A percentile compares a stretch with the other conserved stretches of the same genome.
These are phyloP conservation scores for Termitomyces sp. DNA, from an alignment of 768 basidiomycete genomes.

Conservation along the genomic window DNA sequence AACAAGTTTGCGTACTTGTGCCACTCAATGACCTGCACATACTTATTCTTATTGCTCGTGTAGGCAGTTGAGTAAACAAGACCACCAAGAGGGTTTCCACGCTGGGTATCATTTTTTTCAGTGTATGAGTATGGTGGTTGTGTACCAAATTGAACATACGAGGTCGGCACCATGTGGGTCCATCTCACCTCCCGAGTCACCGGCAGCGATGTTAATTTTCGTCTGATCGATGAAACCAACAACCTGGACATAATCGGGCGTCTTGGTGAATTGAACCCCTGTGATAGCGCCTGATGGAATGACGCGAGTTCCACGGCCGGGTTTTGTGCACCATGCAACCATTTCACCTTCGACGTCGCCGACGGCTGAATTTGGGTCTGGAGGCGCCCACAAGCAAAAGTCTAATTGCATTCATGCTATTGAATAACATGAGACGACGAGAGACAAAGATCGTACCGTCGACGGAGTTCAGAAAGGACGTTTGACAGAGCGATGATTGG, in stretches of 20 bases:
- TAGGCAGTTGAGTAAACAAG: constrained; percentile 13
- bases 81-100: constrained; percentile 20
- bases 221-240: constrained; percentile 56
- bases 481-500: constrained; percentile 54
- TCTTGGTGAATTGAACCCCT: constrained; percentile 38
- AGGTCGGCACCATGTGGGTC: constrained; percentile 51
- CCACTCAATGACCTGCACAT: constrained; percentile 16
- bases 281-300: constrained; percentile 38
- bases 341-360: constrained; percentile 63
- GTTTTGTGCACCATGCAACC: constrained; percentile 73
- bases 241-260: constrained; percentile 57
- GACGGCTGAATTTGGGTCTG: constrained; percentile 45
- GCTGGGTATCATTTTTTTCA: neutral
- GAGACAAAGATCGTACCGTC: constrained; percentile 33
- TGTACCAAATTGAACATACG: constrained; percentile 14
- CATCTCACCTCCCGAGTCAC: constrained; percentile 44
- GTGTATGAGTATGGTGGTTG: neutral
- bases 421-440: neutral
- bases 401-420: neutral
- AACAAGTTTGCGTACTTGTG: constrained; percentile 8
- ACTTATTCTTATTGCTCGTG: constrained; percentile 11
- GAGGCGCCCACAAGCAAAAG: constrained; percentile 56
- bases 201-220: constrained; percentile 48
- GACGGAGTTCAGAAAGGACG: constrained; percentile 43
- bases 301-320: constrained; percentile 36